Evolutionary conservation across 1,139 yeast genomes (phyloP), one percentile per base, ranked within the genome.

Genomic region (Geotrichum reessii): DNA sequence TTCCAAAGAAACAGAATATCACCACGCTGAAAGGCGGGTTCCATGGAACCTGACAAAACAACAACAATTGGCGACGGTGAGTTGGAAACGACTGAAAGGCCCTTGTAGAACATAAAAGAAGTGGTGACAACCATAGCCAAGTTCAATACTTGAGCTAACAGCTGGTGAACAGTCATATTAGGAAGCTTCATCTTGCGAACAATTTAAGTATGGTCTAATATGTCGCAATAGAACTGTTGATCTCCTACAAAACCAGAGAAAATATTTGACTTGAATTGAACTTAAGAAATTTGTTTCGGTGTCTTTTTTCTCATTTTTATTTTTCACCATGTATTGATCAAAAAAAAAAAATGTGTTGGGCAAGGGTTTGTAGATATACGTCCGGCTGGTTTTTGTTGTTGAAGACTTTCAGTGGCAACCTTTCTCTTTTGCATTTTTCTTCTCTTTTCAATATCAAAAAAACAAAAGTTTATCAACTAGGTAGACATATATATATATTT

Each of bases 11-110:
- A 86, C 61, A 93, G 76, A 48, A 95, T 86, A 70, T 93, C 99
- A 54, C 99, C 99, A 73, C 99, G 83, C 73, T 93, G 98, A 79
- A 95, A 95, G 0, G 99, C 99, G 0, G 99, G 99, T 71, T 95
- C 99, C 99, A 93, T 93, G 1, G 98, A 93, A 5, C 99, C 99
- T 1, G 98, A 90, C 53, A 93, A 81, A 12, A 93, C 99, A 46
- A 93, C 99, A 47, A 95, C 99, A 47, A 93, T 84, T 19, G 99
- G 99, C 1, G 97, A 89, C 63, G 89, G 87, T 0, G 96, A 85
- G 73, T 90, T 85, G 27, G 97, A 80, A 1, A 86, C 78, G 4
- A 93, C 78, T 0, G 92, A 85, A 24, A 93, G 77, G 0, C 89
- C 83, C 71, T 90, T 91, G 95, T 97, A 93, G 63, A 90, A 82